Conservation (phyloP, 2,329 filamentous ascomycete species). For the Epichloe coenophiala region DNA sequence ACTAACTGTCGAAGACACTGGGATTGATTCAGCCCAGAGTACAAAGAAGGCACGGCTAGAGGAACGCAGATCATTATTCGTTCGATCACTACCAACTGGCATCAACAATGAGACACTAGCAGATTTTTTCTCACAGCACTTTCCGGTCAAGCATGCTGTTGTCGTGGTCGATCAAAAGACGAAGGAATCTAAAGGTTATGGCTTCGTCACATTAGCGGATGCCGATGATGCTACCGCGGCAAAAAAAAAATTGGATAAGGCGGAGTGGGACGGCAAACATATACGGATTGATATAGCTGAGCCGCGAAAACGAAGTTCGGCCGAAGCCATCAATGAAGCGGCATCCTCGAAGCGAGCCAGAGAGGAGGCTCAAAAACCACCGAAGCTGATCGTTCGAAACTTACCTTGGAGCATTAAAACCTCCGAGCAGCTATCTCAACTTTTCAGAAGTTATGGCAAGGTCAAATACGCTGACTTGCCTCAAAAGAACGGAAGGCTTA, state of each 20-base stretch:
- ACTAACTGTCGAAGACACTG: conserved; percentile 17
- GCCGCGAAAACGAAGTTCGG: conserved; percentile 56
- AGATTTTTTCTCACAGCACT: conserved; percentile 78
- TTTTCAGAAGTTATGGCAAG: conserved; percentile 84
- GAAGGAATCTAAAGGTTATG: conserved; percentile 81
- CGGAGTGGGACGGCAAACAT: conserved; percentile 63
- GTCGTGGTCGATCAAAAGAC: conserved; percentile 77
- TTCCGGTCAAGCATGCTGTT: conserved; percentile 90
- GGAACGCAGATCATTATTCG: conserved; percentile 65
- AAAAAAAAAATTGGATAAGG: conserved; percentile 69
- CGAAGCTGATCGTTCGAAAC: conserved; percentile 81
- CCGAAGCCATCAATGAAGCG: conserved; percentile 26
- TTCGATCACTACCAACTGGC: conserved; percentile 67
- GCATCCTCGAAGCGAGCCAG: conserved; percentile 40
- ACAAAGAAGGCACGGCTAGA: conserved; percentile 46
- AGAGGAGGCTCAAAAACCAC: conserved; percentile 45
- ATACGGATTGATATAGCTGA: conserved; percentile 83
- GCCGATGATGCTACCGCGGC: conserved; percentile 78
- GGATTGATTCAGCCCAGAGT: conserved; percentile 18
- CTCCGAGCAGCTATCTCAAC: conserved; percentile 59
- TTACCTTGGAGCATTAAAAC: conserved; percentile 92
- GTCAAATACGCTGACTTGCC: conserved; percentile 80
- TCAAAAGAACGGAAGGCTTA: conserved; percentile 59
- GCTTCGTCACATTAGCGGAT: conserved; percentile 94
- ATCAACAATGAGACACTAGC: conserved; percentile 74